Percentiles rank a stretch among this genome's conserved stretches.
Evolutionary conservation across 2,329 filamentous ascomycete species (phyloP).

Genomic region (Phyllosticta citribraziliensis): DNA sequence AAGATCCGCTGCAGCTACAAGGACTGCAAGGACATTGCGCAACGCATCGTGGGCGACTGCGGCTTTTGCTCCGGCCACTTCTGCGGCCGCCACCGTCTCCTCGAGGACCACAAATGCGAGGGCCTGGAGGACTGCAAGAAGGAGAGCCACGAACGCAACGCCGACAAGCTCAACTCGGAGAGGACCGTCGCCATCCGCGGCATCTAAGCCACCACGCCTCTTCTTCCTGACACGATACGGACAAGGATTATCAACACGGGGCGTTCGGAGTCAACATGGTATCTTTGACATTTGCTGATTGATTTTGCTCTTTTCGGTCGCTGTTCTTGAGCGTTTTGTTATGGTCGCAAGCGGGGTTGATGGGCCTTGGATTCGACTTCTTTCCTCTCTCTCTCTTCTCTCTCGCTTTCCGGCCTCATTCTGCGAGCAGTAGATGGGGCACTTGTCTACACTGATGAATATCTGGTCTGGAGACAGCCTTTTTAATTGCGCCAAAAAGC

Average conservation of each 20-base stretch:
- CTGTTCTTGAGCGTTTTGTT: conserved; percentile 10
- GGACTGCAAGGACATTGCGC: conserved; percentile 76
- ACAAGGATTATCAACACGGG: conserved; percentile 4
- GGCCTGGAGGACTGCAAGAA: conserved; percentile 97
- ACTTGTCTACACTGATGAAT: neutral
- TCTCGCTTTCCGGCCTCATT: conserved; percentile 1
- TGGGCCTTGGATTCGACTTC: conserved; percentile 7
- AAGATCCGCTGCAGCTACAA: conserved; percentile 82
- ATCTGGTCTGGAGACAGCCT: neutral
- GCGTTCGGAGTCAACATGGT: conserved; percentile 1
- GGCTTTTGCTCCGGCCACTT: conserved; percentile 89
- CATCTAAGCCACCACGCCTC: conserved; percentile 42
- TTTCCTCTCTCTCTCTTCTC: neutral
- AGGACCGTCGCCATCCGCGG: conserved; percentile 90
- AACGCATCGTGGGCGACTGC: conserved; percentile 93
- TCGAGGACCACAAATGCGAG: conserved; percentile 89
- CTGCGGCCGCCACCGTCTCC: conserved; percentile 86
- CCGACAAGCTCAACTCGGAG: conserved; percentile 83
- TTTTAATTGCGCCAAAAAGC: neutral
- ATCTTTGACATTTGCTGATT: conserved; percentile 3
- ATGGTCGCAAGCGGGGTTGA: conserved; percentile 5
- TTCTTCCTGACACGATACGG: conserved; percentile 6
- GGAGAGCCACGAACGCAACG: conserved; percentile 89
- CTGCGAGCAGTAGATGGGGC: conserved; percentile 3
- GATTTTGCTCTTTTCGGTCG: neutral